These are phyloP conservation scores for Aspergillus fijiensis DNA, from an alignment of 2,329 filamentous ascomycete genomes.

Conservation along the genomic window DNA sequence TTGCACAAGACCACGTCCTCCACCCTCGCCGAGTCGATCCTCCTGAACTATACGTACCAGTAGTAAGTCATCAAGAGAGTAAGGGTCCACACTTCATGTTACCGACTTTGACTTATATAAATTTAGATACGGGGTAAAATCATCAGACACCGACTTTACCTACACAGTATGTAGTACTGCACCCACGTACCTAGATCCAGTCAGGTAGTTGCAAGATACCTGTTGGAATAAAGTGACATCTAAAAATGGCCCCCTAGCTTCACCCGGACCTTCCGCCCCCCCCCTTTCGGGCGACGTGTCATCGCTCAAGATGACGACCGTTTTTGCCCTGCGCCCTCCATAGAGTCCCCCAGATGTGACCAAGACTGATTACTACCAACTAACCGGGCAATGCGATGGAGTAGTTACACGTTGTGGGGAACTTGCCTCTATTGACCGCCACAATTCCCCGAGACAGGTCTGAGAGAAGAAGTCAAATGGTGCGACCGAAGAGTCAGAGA, in stretches of 20 bases:
- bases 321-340: constrained; percentile 12
- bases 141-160: neutral
- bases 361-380: neutral
- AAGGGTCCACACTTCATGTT: neutral
- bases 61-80: neutral
- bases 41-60: neutral
- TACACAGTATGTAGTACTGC: too few relatives aligned
- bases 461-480: neutral
- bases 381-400: neutral
- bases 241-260: neutral
- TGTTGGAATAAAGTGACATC: neutral
- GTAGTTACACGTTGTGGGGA: neutral
- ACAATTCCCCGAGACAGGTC: neutral
- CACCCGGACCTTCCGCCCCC: neutral
- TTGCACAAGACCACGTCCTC: neutral
- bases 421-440: neutral
- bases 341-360: constrained; percentile 4
- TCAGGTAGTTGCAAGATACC: neutral
- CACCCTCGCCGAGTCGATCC: neutral
- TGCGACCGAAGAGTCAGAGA: neutral
- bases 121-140: constrained; percentile 4
- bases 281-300: constrained; percentile 21
- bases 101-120: neutral
- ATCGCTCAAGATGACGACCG: constrained; percentile 8
- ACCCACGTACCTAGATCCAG: neutral